phyloP scores from a whole-genome alignment of 345 rosid genomes.

The Brassica carinata region DNA sequence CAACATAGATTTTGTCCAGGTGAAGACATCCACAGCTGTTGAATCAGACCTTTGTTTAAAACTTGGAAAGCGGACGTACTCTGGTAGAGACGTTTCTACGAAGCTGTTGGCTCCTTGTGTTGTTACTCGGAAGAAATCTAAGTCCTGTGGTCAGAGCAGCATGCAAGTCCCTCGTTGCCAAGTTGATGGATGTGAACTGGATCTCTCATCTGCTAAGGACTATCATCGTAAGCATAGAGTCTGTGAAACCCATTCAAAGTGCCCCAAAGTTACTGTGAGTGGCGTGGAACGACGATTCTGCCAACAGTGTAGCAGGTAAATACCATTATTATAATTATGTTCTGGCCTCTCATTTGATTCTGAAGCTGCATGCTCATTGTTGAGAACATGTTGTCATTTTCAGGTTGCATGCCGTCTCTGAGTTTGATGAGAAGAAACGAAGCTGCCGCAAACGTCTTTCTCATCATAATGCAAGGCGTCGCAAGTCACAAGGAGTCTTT shows the following conservation, averaged over 20 bases:
- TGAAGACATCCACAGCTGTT: slow-evolving; percentile 28
- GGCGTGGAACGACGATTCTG: slow-evolving; percentile 84
- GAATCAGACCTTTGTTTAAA: slow-evolving; percentile 39
- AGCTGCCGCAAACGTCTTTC: slow-evolving; percentile 94
- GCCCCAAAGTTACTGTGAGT: slow-evolving; percentile 60
- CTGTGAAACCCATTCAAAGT: slow-evolving; percentile 78
- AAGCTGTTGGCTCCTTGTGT: slow-evolving; percentile 43
- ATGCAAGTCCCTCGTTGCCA: slow-evolving; percentile 65
- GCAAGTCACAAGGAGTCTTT: slow-evolving; percentile 73
- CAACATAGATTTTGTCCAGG: slow-evolving; percentile 36
- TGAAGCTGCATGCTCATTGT: not conserved
- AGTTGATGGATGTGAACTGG: slow-evolving; percentile 70
- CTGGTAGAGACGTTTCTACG: slow-evolving; percentile 40
- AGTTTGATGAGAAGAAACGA: slow-evolving; percentile 90
- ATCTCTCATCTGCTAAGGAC: slow-evolving; percentile 61
- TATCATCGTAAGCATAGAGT: slow-evolving; percentile 84
- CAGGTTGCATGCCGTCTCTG: slow-evolving; percentile 85
- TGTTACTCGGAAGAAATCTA: slow-evolving; percentile 66
- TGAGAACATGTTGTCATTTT: slow-evolving; percentile 8
- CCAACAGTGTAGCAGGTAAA: slow-evolving; percentile 92
- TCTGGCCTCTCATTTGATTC: not conserved
- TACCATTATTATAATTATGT: not conserved
- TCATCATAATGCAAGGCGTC: slow-evolving; percentile 97
- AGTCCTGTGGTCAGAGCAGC: slow-evolving; percentile 50
- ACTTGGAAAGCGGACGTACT: slow-evolving; percentile 53